Evolutionary conservation across 352 stramenopile genomes (phyloP).

Genomic region (Nothophytophthora sp.): DNA sequence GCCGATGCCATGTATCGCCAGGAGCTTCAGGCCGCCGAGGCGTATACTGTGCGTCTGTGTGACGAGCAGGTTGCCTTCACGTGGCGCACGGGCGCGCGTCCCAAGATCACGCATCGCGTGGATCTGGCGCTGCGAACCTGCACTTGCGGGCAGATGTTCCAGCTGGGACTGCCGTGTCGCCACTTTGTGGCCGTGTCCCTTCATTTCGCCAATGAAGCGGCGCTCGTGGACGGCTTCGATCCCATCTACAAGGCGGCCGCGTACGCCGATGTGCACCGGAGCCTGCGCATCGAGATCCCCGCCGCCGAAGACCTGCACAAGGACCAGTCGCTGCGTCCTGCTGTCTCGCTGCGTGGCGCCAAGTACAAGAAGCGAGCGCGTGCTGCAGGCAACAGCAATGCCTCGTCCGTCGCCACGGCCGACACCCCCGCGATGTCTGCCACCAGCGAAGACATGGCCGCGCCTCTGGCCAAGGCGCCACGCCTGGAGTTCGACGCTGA

Average conservation of each 20-base stretch:
- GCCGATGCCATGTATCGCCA: constrained; percentile 66
- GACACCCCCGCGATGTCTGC: constrained; percentile 6
- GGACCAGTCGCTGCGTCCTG: constrained; percentile 62
- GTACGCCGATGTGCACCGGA: constrained; percentile 62
- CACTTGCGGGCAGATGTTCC: constrained; percentile 70
- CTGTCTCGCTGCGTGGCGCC: constrained; percentile 36
- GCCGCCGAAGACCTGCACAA: constrained; percentile 70
- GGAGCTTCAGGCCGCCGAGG: constrained; percentile 58
- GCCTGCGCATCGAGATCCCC: constrained; percentile 78
- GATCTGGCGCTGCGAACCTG: constrained; percentile 59
- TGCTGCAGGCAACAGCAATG: constrained; percentile 7
- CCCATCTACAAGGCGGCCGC: constrained; percentile 68
- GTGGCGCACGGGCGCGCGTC: constrained; percentile 63
- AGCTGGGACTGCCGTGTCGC: constrained; percentile 75
- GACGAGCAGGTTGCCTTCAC: constrained; percentile 75
- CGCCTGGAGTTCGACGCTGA: constrained; percentile 66
- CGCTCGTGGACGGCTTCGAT: constrained; percentile 65
- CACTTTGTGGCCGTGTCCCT: constrained; percentile 73
- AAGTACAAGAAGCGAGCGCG: constrained; percentile 70
- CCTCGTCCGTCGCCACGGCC: constrained; percentile 2
- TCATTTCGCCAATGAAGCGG: constrained; percentile 57
- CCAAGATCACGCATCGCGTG: constrained; percentile 74
- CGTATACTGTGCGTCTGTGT: constrained; percentile 59
- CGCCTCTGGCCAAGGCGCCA: constrained; percentile 41
- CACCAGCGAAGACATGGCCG: constrained; percentile 13